Percentiles rank a stretch among this genome's conserved stretches.
phyloP scores from a whole-genome alignment of 768 basidiomycete genomes.

The Mrakia frigida region DNA sequence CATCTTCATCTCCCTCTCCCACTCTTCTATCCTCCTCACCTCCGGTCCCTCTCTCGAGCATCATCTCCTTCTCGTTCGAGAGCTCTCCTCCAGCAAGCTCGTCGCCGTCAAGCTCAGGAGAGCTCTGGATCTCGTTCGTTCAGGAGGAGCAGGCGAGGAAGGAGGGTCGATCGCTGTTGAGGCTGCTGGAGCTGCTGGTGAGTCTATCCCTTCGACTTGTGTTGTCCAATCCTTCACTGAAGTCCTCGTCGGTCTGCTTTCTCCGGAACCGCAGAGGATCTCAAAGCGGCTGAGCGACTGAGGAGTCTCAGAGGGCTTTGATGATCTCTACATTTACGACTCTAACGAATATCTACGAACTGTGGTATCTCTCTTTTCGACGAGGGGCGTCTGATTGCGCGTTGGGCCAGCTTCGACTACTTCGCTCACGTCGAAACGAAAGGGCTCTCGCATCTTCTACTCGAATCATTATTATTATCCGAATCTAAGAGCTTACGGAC shows the following conservation, averaged over 20 bases:
- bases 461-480: no score
- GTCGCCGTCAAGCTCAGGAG: not conserved
- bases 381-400: no score
- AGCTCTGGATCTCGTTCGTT: not conserved
- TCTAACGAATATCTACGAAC: no score
- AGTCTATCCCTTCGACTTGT: not conserved
- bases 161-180: not conserved
- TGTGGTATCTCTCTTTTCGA: no score
- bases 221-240: not conserved
- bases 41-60: not conserved
- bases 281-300: not conserved
- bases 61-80: not conserved
- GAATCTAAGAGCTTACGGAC: no score
- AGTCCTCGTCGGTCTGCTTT: not conserved
- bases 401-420: no score
- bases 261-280: not conserved
- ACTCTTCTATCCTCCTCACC: not conserved
- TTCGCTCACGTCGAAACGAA: no score
- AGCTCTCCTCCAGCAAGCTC: not conserved
- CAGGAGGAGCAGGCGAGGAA: not conserved
- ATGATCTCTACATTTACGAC: not conserved
- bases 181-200: not conserved
- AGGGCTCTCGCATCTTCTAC: no score
- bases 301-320: not conserved
- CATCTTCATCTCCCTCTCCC: not conserved